These are phyloP conservation scores for Phytophthora cryptogea DNA, from an alignment of 352 stramenopile species.

Conservation along the genomic window DNA sequence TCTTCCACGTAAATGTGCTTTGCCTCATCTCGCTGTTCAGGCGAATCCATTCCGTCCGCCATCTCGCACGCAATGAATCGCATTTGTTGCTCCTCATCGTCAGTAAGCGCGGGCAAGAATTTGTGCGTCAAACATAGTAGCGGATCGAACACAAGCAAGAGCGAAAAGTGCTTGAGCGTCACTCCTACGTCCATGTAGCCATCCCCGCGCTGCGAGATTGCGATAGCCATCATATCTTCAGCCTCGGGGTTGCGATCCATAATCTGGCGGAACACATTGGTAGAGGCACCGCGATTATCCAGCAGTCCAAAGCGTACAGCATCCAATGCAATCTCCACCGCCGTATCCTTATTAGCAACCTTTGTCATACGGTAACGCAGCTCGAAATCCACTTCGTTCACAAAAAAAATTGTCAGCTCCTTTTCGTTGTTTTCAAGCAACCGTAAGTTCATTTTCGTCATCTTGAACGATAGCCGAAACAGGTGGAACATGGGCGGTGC, in stretches of 20 bases:
- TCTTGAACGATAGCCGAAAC: conserved; percentile 60
- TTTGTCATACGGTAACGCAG: conserved; percentile 58
- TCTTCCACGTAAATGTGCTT: conserved; percentile 60
- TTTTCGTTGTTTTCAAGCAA: conserved; percentile 57
- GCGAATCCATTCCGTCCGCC: conserved; percentile 47
- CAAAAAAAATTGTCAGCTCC: conserved; percentile 61
- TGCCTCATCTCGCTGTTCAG: conserved; percentile 54
- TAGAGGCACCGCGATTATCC: conserved; percentile 61
- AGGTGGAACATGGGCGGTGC: conserved; percentile 57
- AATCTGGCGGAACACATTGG: conserved; percentile 78
- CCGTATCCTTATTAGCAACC: conserved; percentile 41
- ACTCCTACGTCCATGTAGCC: conserved; percentile 62
- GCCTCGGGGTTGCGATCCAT: conserved; percentile 77
- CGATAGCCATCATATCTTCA: conserved; percentile 56
- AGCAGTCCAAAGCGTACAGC: conserved; percentile 70
- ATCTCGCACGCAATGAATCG: conserved; percentile 66
- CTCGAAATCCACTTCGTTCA: conserved; percentile 48
- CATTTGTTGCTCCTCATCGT: conserved; percentile 79
- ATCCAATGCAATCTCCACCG: conserved; percentile 50
- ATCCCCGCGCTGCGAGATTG: conserved; percentile 50
- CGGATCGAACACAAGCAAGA: conserved; percentile 81
- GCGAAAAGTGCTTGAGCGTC: conserved; percentile 61
- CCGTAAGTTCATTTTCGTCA: conserved; percentile 52
- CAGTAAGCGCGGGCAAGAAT: conserved; percentile 62
- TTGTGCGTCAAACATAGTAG: conserved; percentile 56